Base-by-base conservation (phyloP, 192 early-diverging fungal species). In the Diversispora eburnea region DNA sequence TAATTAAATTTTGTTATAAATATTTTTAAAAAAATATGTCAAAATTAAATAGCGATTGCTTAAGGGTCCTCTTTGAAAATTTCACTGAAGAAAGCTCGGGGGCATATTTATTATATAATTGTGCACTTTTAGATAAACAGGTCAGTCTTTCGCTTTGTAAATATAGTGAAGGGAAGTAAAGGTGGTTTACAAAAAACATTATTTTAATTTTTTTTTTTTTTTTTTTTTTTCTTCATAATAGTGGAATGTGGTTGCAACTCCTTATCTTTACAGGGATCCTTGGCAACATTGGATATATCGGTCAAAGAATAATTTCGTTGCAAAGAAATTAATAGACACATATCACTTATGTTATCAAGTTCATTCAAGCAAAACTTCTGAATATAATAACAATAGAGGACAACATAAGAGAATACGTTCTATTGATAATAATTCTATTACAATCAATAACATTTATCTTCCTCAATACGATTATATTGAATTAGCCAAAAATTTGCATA, bases 291-390 rank as follows among this genome's bases (percentile, higher is more conserved):
- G 56, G 42, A 13, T 52, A 7, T 56, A 47, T 20, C 13, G 15
- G 20, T 33, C 0, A 9, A 15, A 54, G 4, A 4, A 33, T 19
- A 3, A 9, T 0, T 8, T 8, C 1, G 7, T 45, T 54, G 60
- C 60, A 13, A 64, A 41, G 46, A 15, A 55, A 64, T 73, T 73
- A 64, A 73, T 73, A 22, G 39, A 51, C 17, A 73, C 72, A 64
- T 73, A 54, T 54, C 17, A 43, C 4, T 8, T 46, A 15, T 73
- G 72, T 64, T 45, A 56, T 10, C 15, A 43, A 6, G 25, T 3
- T 5, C 0, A 48, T 48, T 4, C 4, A 22, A 13, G n/a, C n/a
- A n/a, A n/a, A n/a, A n/a, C n/a, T n/a, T n/a, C n/a, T n/a, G n/a
- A n/a, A 12, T 25, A 49, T 48, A 5, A 13, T 61, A 25, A 59